Evolutionary conservation across 345 rosid species (phyloP), one percentile per base, ranked within the genome.

Genomic region (Euclidium syriacum): DNA sequence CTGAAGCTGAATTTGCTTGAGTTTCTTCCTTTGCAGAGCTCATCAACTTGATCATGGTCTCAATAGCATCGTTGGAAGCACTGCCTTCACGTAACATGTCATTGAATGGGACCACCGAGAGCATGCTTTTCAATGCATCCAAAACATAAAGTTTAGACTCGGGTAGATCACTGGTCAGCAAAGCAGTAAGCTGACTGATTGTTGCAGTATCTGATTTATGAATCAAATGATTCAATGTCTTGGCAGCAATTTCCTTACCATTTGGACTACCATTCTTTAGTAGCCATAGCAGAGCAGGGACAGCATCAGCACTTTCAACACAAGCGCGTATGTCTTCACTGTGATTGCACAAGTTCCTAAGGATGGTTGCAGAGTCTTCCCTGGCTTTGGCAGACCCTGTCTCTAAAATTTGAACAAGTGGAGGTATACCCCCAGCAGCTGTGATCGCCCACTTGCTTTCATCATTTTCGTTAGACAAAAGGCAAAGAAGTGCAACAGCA

Each of bases 381-480:
- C 88, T 90, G 58, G 99, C 97, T 83, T 90, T 95, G 52, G 83
- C 94, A 38, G 98, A 95, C 6, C 99, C 99, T 32, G 88, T 85
- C 83, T 95, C 99, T 42, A 95, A 79, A 81, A 95, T 95, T 71
- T 86, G 99, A 67, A 95, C 99, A 48, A 95, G 95, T 6, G 99
- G 99, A 74, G 99, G 99, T 75, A 95, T 95, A 53, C 99, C 99
- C 82, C 98, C 99, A 71, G 99, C 99, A 65, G 99, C 99, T 43
- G 99, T 95, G 73, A 95, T 90, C 35, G 99, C 99, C 99, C 99
- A 95, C 77, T 95, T 95, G 73, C 99, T 95, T 71, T 95, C 99
- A 72, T 95, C 99, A 44, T 95, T 90, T 81, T 95, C 96, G 53
- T 88, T 81, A 22, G 99, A 90, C 58, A 95, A 74, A 67, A 95